These are phyloP conservation scores for Torrubiella hemipterigena DNA, from an alignment of 2,329 filamentous ascomycete genomes.

Conservation along the genomic window DNA sequence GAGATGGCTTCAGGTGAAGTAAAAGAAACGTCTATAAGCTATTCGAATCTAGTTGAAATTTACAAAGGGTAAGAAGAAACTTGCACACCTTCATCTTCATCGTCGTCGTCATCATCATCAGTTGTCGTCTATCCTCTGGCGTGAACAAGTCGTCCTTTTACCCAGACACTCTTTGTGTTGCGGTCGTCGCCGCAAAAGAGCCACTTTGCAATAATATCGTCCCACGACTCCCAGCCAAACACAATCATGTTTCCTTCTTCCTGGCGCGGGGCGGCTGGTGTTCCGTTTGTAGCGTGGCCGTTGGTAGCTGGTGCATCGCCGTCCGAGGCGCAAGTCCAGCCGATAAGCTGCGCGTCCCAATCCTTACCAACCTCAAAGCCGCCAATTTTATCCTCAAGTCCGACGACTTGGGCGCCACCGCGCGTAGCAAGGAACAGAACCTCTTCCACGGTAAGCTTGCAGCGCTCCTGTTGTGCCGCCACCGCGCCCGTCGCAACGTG, in stretches of 20 bases:
- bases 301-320: slow-evolving; percentile 8
- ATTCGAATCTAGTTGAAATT: too few species aligned
- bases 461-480: slow-evolving; percentile 28
- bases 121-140: too few species aligned
- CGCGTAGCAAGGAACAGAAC: slow-evolving; percentile 74
- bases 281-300: too few species aligned
- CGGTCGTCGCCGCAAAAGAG: slow-evolving; percentile 86
- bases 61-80: too few species aligned
- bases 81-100: too few species aligned
- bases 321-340: slow-evolving; percentile 40
- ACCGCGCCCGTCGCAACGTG: slow-evolving; percentile 47
- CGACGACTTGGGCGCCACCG: slow-evolving; percentile 76
- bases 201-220: slow-evolving; percentile 85
- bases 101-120: too few species aligned
- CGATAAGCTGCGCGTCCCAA: slow-evolving; percentile 82
- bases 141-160: slow-evolving; percentile 73
- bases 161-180: slow-evolving; percentile 84
- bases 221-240: slow-evolving; percentile 87
- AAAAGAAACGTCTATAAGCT: too few species aligned
- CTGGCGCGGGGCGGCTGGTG: neutral
- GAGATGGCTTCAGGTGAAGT: too few species aligned
- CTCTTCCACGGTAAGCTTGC: slow-evolving; percentile 73
- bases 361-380: slow-evolving; percentile 77
- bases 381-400: slow-evolving; percentile 60
- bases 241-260: slow-evolving; percentile 62